Conservation (phyloP, 192 early-diverging fungal genomes). For the Paraglomus brasilianum region DNA sequence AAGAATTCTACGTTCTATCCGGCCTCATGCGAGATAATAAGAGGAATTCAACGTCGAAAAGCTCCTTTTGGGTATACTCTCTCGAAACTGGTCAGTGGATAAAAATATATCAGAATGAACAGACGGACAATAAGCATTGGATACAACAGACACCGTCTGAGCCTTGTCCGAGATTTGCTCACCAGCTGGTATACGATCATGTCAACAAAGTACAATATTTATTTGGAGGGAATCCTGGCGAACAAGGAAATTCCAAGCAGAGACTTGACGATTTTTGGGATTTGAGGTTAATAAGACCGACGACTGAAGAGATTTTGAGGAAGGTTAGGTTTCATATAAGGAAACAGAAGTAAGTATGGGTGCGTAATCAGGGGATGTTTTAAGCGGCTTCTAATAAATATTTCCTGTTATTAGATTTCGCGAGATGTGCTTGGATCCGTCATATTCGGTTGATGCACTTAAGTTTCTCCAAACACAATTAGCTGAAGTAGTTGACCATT, state of each 20-base stretch:
- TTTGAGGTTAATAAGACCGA: constrained; percentile 48
- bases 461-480: constrained; percentile 76
- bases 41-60: constrained; percentile 65
- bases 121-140: constrained; percentile 16
- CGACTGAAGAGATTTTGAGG: constrained; percentile 15
- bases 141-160: constrained; percentile 39
- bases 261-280: constrained; percentile 87
- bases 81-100: constrained; percentile 54
- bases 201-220: constrained; percentile 72
- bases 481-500: constrained; percentile 67
- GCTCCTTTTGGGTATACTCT: constrained; percentile 76
- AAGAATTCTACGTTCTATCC: constrained; percentile 85
- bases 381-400: neutral
- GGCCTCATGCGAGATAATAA: constrained; percentile 62
- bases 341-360: constrained; percentile 16
- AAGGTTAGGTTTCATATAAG: constrained; percentile 13
- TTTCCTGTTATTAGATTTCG: constrained; percentile 6
- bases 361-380: neutral
- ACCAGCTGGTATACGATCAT: constrained; percentile 87
- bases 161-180: constrained; percentile 87
- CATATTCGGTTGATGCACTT: constrained; percentile 59
- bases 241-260: constrained; percentile 48
- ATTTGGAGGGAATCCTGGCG: constrained; percentile 94
- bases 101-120: constrained; percentile 69
- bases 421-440: constrained; percentile 28